phyloP scores from a whole-genome alignment of 495 filamentous ascomycete genomes.

The Talaromyces trachyspermus region DNA sequence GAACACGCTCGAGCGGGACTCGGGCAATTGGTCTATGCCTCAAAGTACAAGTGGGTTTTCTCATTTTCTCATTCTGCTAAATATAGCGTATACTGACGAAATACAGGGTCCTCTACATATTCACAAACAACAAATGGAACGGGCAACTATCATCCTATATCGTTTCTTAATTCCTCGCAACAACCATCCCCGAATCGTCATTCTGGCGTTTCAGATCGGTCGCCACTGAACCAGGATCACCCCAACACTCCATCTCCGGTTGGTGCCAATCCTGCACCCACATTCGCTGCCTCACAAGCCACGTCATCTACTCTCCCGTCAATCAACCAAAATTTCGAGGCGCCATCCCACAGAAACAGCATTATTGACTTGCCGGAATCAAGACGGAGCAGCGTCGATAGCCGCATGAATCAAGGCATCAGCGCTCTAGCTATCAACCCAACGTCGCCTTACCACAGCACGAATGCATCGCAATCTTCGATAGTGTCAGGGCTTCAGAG shows the following conservation, averaged over 20 bases:
- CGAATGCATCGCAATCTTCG: constrained; percentile 71
- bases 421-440: constrained; percentile 58
- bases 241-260: constrained; percentile 37
- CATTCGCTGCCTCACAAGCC: constrained; percentile 33
- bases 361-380: constrained; percentile 46
- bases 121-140: constrained; percentile 43
- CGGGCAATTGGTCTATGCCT: constrained; percentile 46
- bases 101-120: constrained; percentile 47
- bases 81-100: constrained; percentile 17
- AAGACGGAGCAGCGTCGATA: constrained; percentile 71
- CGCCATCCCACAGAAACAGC: constrained; percentile 38
- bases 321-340: constrained; percentile 46
- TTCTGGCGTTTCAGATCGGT: constrained; percentile 39
- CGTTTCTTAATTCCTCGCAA: constrained; percentile 43
- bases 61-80: too few species aligned
- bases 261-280: constrained; percentile 38
- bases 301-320: constrained; percentile 35
- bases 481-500: constrained; percentile 57
- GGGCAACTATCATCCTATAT: constrained; percentile 42
- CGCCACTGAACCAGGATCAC: constrained; percentile 33
- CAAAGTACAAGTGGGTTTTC: constrained; percentile 39
- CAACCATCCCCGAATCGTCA: constrained; percentile 42
- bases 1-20: constrained; percentile 43
- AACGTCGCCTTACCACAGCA: constrained; percentile 63
- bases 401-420: constrained; percentile 64